Evolutionary conservation across 371 early-diverging fungal genomes (phyloP), one percentile per base, ranked within the genome.

Genomic region (Syncephalastrum racemosum): DNA sequence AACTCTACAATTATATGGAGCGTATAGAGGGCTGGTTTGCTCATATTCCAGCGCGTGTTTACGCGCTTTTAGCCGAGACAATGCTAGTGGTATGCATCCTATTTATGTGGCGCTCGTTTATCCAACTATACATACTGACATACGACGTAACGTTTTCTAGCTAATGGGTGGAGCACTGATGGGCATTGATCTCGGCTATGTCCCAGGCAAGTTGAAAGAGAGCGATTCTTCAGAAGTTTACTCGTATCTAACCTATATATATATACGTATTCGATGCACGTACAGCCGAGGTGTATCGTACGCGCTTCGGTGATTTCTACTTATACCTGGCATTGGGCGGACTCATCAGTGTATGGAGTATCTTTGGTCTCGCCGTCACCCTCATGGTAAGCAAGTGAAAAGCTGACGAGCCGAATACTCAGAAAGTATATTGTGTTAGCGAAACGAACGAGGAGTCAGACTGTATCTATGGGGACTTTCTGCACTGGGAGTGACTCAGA

Each of bases 291-390:
- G 36, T 31, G 36, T 59, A 59, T 25, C 18, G 19, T n/a, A 16
- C 20, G 40, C 59, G 53, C 18, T 53, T 18, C 31, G 62, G 23
- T 10, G 59, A 68, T 50, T 49, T 68, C 46, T 64, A 64, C 57
- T 42, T 41, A 45, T 62, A 62, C 18, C 24, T 53, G 3, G 52
- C 53, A 10, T 13, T 53, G 20, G 46, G 52, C 7, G 57, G 56
- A 10, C 5, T 62, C 12, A 52, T 62, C 15, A 47, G 47, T 19
- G 7, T 62, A 40, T 59, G 59, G 62, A 54, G 52, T 18, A n/a
- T 62, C 25, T 62, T 48, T 45, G 62, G 62, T 15, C 10, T 56
- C 14, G 23, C 47, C 4, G 52, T 39, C 8, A 59, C 53, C 23
- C n/a, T 14, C 24, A 56, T 23, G 42, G 56, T 56, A 48, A 25